Percentiles rank a stretch among this genome's conserved stretches.
These are phyloP conservation scores for Craterostigma plantagineum DNA, from an alignment of 257 asterid genomes.

Conservation along the genomic window DNA sequence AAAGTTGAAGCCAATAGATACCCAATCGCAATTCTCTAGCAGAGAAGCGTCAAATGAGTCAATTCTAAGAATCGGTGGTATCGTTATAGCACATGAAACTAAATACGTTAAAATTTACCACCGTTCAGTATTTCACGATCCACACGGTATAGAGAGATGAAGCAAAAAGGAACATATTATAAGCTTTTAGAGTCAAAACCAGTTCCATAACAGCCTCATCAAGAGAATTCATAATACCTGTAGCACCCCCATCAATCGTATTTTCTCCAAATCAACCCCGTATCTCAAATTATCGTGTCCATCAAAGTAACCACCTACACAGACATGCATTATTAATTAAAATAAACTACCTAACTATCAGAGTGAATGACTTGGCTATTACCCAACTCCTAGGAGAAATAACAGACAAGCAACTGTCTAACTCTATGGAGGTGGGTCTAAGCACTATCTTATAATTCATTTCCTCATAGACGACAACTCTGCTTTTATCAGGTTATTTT, in stretches of 20 bases:
- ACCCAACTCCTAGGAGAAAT: background rate
- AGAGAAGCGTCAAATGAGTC: slow-evolving; percentile 10
- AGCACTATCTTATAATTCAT: no score
- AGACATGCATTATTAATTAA: slow-evolving; percentile 5
- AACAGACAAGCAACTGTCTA: no score
- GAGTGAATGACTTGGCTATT: slow-evolving; percentile 1
- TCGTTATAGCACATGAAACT: background rate
- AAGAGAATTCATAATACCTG: slow-evolving; percentile 37
- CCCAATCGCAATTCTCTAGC: slow-evolving; percentile 75
- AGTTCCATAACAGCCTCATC: no score
- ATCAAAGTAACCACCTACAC: slow-evolving; percentile 79
- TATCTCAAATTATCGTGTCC: slow-evolving; percentile 53
- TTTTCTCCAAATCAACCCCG: slow-evolving; percentile 60
- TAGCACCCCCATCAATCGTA: slow-evolving; percentile 79
- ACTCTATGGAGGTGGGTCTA: no score
- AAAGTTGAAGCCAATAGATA: slow-evolving; percentile 50
- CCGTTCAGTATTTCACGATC: no score
- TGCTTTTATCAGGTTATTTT: slow-evolving; percentile 3
- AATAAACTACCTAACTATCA: background rate
- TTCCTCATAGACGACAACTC: background rate
- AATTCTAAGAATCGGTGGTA: background rate
- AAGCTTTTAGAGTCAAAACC: no score
- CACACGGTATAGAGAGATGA: no score
- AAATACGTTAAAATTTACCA: slow-evolving; percentile 1
- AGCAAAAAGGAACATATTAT: no score